A percentile compares a stretch with the other conserved stretches of the same genome.
phyloP scores from a whole-genome alignment of 495 filamentous ascomycete species.

The Neurospora sp. region DNA sequence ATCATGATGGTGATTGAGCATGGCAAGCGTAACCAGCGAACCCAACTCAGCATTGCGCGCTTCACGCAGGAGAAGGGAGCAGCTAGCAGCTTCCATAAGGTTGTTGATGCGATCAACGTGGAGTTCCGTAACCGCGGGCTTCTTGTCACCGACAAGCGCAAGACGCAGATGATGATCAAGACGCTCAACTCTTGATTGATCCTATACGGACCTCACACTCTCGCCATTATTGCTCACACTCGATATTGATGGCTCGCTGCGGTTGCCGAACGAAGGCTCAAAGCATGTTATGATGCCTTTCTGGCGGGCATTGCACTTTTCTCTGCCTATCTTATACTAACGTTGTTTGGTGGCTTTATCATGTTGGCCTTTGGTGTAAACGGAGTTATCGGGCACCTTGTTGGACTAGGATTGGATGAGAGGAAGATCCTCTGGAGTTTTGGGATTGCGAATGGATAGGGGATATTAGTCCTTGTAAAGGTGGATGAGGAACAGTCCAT shows the following conservation, averaged over 20 bases:
- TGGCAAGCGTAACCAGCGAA: conserved; percentile 41
- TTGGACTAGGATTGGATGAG: not conserved
- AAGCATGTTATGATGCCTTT: not conserved
- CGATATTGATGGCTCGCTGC: not conserved
- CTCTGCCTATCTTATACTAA: not conserved
- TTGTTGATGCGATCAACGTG: conserved; percentile 61
- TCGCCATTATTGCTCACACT: not conserved
- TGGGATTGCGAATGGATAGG: not conserved
- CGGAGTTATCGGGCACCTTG: not conserved
- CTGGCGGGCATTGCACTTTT: not conserved
- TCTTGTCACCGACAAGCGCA: conserved; percentile 59
- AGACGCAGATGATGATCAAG: conserved; percentile 58
- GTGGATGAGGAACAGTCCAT: not conserved
- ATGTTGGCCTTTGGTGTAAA: not conserved
- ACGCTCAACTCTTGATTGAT: conserved; percentile 33
- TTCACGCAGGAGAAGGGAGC: conserved; percentile 85
- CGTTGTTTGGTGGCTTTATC: not conserved
- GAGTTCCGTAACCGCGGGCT: conserved; percentile 49
- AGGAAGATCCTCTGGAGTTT: not conserved
- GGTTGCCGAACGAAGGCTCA: not conserved
- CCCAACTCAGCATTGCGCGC: conserved; percentile 60
- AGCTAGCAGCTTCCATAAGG: conserved; percentile 70
- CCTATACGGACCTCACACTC: not conserved
- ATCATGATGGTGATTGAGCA: conserved; percentile 79
- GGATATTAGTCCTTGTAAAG: not conserved